These are phyloP conservation scores for Ganoderma meredithae DNA, from an alignment of 1,284 basidiomycete genomes.

Conservation along the genomic window DNA sequence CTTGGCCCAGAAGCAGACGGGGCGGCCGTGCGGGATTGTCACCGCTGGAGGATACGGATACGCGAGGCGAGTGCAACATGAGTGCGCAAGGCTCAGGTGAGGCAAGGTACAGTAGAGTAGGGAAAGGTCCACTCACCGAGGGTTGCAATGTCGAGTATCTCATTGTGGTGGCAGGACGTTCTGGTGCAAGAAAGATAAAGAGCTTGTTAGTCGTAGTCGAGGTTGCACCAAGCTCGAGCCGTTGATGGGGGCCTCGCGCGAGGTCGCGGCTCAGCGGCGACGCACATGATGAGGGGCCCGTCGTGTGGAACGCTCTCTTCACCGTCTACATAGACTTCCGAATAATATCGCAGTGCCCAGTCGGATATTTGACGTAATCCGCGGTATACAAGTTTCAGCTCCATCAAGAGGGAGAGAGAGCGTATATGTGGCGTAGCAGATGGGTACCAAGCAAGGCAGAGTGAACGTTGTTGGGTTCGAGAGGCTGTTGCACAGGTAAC, in stretches of 20 bases:
- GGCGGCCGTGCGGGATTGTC: conserved; percentile 78
- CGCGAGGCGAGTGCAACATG: conserved; percentile 8
- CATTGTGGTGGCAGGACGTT: conserved; percentile 88
- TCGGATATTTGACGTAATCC: conserved; percentile 71
- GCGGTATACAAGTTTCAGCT: conserved; percentile 63
- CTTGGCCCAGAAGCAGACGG: conserved; percentile 95
- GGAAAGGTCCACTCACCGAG: conserved; percentile 63
- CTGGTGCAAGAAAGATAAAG: conserved; percentile 46
- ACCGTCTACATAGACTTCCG: conserved; percentile 70
- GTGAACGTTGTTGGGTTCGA: background rate
- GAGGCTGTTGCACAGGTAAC: background rate
- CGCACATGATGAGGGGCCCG: conserved; percentile 89
- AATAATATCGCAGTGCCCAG: conserved; percentile 75
- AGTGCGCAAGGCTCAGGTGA: background rate
- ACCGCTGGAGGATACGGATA: conserved; percentile 55
- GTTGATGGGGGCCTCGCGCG: background rate
- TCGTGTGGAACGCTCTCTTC: conserved; percentile 82
- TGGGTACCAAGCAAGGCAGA: background rate
- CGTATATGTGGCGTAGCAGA: background rate
- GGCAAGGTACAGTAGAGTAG: background rate
- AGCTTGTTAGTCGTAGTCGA: conserved; percentile 8
- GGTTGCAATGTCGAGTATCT: conserved; percentile 87
- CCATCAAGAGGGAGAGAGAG: conserved; percentile 42
- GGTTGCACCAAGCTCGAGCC: background rate
- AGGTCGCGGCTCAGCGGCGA: conserved; percentile 32